A percentile compares a stretch with the other conserved stretches of the same genome.
Evolutionary conservation across 1,284 basidiomycete genomes (phyloP).

Genomic region (Ustilago crameri): DNA sequence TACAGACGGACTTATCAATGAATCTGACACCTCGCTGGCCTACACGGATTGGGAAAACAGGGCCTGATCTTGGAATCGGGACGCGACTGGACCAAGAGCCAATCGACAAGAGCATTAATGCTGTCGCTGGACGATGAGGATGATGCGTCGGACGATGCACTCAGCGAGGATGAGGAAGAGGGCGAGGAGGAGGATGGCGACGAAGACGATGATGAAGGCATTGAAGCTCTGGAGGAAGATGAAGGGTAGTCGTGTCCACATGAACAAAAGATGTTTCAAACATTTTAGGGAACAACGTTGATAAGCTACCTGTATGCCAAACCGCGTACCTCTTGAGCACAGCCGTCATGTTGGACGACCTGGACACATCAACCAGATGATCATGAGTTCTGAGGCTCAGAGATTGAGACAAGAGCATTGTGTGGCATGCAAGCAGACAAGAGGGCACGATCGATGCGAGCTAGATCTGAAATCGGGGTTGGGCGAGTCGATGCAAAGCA

Average conservation of each 20-base stretch:
- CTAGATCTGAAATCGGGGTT: too few species aligned
- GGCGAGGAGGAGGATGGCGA: constrained; percentile 22
- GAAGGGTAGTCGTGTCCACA: background rate
- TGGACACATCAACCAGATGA: too few species aligned
- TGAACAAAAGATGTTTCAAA: background rate
- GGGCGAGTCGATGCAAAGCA: too few species aligned
- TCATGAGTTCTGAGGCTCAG: too few species aligned
- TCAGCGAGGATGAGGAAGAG: constrained; percentile 42
- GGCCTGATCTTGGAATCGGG: constrained; percentile 51
- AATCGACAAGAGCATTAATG: constrained; percentile 32
- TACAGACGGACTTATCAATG: background rate
- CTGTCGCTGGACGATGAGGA: constrained; percentile 50
- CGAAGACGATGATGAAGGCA: constrained; percentile 24
- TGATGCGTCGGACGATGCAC: constrained; percentile 47
- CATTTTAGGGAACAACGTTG: background rate
- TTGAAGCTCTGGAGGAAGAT: constrained; percentile 20
- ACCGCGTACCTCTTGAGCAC: too few species aligned
- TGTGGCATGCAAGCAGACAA: too few species aligned
- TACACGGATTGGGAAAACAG: constrained; percentile 2
- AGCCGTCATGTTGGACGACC: too few species aligned
- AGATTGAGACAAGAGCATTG: too few species aligned
- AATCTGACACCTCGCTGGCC: background rate
- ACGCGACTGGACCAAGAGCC: constrained; percentile 41
- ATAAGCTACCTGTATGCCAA: too few species aligned
- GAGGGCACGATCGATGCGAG: too few species aligned